Evolutionary conservation across 192 early-diverging fungal genomes (phyloP), one percentile per base, ranked within the genome.

Genomic region (Mortierella antarctica): DNA sequence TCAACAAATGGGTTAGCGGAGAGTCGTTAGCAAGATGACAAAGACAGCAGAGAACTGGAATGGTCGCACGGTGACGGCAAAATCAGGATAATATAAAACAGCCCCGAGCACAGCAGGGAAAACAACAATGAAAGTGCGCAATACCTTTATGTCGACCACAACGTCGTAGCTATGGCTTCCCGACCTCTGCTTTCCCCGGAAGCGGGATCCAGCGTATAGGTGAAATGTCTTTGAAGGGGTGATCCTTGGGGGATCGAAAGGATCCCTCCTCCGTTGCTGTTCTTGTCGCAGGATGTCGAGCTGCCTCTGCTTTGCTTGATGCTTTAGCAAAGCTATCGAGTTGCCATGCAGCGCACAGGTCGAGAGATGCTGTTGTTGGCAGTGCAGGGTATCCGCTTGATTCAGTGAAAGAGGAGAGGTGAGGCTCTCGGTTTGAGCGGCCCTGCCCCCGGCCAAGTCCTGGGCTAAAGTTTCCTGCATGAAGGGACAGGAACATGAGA

Each of bases 101-200:
- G 14, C 20, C 23, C 13, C 55, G 31, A 11, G 13, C 62, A 46
- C 53, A n/a, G 49, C 41, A 6, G 45, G 10, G n/a, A 21, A 54
- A 6, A 40, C n/a, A 5, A 47, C 13, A 17, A 21, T 59, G 15
- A 18, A 11, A 66, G 21, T 69, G 39, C 1, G 10, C 52, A 39
- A 50, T 87, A 94, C 93, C 91, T 92, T 89, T 71, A 94, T 89
- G 51, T 92, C 85, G 10, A 94, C 93, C 49, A 82, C 57, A 0
- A 94, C 93, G 49, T 92, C 85, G 78, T 94, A 93, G 52, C 86
- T 86, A 56, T 79, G 86, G 9, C 83, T 72, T 10, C 86, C 88
- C 50, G 89, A 90, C 65, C 86, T 84, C 67, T 94, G 93, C 45
- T 87, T 83, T 11, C 93, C 93, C 48, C 72, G 84, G 70, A 94